Base-by-base conservation (phyloP, 2,329 filamentous ascomycete genomes). In the Claviceps capensis region DNA sequence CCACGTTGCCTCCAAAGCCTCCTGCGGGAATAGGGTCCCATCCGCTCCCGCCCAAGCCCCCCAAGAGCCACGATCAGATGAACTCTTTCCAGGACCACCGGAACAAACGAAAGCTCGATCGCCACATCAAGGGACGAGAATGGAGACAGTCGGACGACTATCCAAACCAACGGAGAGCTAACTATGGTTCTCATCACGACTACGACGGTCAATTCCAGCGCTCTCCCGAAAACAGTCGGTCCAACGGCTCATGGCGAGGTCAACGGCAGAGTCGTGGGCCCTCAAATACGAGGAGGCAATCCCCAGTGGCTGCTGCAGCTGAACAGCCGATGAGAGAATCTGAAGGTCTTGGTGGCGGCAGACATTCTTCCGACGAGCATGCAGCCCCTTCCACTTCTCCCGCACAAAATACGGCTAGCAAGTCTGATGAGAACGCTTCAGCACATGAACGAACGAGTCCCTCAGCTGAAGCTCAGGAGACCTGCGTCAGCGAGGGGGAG, bases 31-130 rank as follows among this genome's bases (percentile, higher is more conserved):
- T 52, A 47, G 42, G 22, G 56, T 34, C 56, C 19, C 57, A 61
- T 30, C 59, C 64, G 6, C 60, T 67, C 7, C 65, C 65, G 5
- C 63, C 64, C 5, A 67, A 63, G 46, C 65, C 64, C 2, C 65
- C 57, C 17, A 60, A 60, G 49, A 62, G 57, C 30, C 59, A 59
- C 36, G 59, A 63, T 40, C 61, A 62, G 46, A 52, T 59, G 13
- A 61, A 65, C 11, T 52, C 60, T 19, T 55, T 59, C 42, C 61
- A 61, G 11, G 65, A 65, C 22, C 57, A 63, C 48, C 59, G 61
- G 16, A 61, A 62, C 42, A 67, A 61, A 46, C 62, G 62, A 19
- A 63, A 60, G 43, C 58, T 62, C 48, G 66, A 69, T 23, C 62
- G 63, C 8, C 61, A 67, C 13, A 58, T 59, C 45, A 63, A 60